A percentile compares a stretch with the other conserved stretches of the same genome.
Evolutionary conservation across 2,329 filamentous ascomycete species (phyloP).

Genomic region (Fusarium nisikadoi): DNA sequence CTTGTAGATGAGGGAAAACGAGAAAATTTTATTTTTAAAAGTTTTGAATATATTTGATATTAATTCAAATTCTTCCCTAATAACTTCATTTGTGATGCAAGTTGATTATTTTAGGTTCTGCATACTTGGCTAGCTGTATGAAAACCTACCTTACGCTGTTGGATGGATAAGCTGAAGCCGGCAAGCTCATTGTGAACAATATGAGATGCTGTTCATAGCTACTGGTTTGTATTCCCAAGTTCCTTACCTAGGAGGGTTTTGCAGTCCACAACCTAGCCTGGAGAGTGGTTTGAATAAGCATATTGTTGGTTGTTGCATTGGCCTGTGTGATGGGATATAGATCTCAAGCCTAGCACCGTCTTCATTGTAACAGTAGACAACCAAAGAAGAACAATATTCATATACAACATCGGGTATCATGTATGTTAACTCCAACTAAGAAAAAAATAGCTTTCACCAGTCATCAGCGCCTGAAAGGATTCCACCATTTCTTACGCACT

Average conservation of each 20-base stretch:
- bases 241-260: background rate
- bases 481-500: slow-evolving; percentile 40
- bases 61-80: background rate
- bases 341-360: background rate
- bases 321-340: background rate
- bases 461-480: slow-evolving; percentile 23
- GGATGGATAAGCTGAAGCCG: background rate
- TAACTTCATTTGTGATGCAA: background rate
- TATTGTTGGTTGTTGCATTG: background rate
- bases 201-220: background rate
- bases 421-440: background rate
- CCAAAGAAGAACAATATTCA: background rate
- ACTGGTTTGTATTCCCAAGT: background rate
- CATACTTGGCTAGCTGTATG: background rate
- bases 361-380: background rate
- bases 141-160: background rate
- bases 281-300: no score
- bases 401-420: background rate
- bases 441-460: background rate
- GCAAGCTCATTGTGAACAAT: background rate
- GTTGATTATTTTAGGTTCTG: background rate
- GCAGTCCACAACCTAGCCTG: background rate
- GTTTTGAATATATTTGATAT: background rate
- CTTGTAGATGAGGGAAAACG: background rate
- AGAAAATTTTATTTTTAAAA: background rate